phyloP scores from a whole-genome alignment of 306 rosid genomes.

The Rosa chinensis region DNA sequence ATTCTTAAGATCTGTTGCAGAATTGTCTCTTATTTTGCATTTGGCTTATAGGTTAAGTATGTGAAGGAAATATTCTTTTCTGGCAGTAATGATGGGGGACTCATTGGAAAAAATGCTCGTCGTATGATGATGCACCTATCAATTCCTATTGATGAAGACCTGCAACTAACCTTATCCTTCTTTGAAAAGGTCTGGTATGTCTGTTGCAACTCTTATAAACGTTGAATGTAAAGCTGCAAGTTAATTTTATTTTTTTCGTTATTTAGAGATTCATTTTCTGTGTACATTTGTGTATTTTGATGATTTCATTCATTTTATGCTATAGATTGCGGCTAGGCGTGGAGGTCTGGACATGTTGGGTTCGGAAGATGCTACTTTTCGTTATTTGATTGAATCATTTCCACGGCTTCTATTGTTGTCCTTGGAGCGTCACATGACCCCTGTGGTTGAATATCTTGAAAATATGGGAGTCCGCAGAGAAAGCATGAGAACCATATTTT shows the following conservation, averaged over 20 bases:
- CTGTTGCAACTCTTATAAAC: slow-evolving; percentile 4
- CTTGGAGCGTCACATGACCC: slow-evolving; percentile 48
- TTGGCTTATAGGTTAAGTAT: slow-evolving; percentile 56
- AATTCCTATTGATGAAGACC: slow-evolving; percentile 71
- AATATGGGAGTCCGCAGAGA: slow-evolving; percentile 50
- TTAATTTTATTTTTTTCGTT: slow-evolving; percentile 7
- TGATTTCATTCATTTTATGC: slow-evolving; percentile 16
- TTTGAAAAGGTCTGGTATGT: slow-evolving; percentile 64
- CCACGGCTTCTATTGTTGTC: slow-evolving; percentile 66
- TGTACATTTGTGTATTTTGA: not conserved
- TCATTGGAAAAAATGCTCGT: slow-evolving; percentile 52
- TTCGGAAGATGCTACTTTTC: slow-evolving; percentile 48
- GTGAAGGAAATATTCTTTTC: slow-evolving; percentile 72
- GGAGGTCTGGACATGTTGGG: slow-evolving; percentile 69
- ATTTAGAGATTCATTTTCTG: not conserved
- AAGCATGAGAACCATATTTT: slow-evolving; percentile 42
- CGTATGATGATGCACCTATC: slow-evolving; percentile 69
- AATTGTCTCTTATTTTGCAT: slow-evolving; percentile 37
- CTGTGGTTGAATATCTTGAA: slow-evolving; percentile 52
- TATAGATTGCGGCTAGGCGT: slow-evolving; percentile 74
- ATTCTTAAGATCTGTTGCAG: not conserved
- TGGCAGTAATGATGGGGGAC: slow-evolving; percentile 33
- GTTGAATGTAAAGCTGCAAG: not conserved
- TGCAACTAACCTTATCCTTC: slow-evolving; percentile 75
- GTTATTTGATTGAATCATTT: slow-evolving; percentile 64